These are phyloP conservation scores for Przewalskia tangutica DNA, from an alignment of 257 asterid genomes.

Conservation along the genomic window DNA sequence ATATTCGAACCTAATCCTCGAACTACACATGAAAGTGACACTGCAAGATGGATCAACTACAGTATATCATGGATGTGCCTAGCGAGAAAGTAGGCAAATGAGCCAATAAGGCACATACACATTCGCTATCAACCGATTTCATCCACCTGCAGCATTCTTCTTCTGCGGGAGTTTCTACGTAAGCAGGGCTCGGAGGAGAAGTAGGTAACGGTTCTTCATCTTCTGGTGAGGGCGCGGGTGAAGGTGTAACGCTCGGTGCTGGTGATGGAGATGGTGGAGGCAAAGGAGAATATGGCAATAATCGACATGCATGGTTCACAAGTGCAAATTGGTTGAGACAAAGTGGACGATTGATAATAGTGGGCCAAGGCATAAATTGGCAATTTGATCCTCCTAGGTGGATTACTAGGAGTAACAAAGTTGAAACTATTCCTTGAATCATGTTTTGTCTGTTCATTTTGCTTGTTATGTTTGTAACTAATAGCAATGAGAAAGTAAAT, in stretches of 20 bases:
- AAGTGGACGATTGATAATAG: slow-evolving; percentile 25
- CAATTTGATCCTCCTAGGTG: slow-evolving; percentile 22
- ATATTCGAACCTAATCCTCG: slow-evolving; percentile 8
- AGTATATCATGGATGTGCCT: slow-evolving; percentile 51
- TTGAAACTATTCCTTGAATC: slow-evolving; percentile 17
- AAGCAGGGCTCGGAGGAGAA: neutral
- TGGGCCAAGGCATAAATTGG: slow-evolving; percentile 24
- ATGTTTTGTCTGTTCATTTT: slow-evolving; percentile 28
- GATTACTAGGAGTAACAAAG: slow-evolving; percentile 23
- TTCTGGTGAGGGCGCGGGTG: slow-evolving; percentile 27
- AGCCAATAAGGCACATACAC: slow-evolving; percentile 54
- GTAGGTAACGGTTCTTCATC: neutral
- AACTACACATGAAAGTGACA: slow-evolving; percentile 44
- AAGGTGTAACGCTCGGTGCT: slow-evolving; percentile 12
- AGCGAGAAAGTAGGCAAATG: slow-evolving; percentile 54
- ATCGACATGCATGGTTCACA: slow-evolving; percentile 51
- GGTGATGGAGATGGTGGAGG: slow-evolving; percentile 34
- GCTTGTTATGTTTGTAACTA: neutral
- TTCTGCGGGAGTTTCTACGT: slow-evolving; percentile 13
- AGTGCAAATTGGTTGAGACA: slow-evolving; percentile 48
- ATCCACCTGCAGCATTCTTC: slow-evolving; percentile 67
- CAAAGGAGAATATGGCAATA: slow-evolving; percentile 30
- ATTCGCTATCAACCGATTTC: slow-evolving; percentile 33
- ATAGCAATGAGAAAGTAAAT: slow-evolving; percentile 7
- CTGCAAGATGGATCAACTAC: slow-evolving; percentile 30